phyloP scores from a whole-genome alignment of 306 rosid species.

The Prunus mume region DNA sequence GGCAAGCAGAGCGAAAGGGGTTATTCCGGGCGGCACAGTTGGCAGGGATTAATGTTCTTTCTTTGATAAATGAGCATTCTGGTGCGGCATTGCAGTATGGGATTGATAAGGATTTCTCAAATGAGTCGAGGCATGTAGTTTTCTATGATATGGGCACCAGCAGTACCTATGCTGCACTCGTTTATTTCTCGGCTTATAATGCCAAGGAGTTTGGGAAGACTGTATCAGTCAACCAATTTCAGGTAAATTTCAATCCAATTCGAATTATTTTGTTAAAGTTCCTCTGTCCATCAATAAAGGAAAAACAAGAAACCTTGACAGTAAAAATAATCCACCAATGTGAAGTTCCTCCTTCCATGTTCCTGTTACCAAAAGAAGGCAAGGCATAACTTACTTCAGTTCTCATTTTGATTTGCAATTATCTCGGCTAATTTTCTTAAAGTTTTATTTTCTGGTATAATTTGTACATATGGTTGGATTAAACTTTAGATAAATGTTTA shows the following conservation, averaged over 20 bases:
- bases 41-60: conserved; percentile 79
- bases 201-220: conserved; percentile 82
- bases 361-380: neutral
- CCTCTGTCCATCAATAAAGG: neutral
- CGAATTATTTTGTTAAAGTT: neutral
- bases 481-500: neutral
- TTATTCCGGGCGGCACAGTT: conserved; percentile 76
- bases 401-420: neutral
- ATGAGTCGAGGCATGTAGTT: conserved; percentile 75
- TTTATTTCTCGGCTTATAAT: conserved; percentile 72
- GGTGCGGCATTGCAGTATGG: conserved; percentile 99
- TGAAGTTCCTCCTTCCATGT: neutral
- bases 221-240: conserved; percentile 82
- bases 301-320: neutral
- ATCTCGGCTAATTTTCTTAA: neutral
- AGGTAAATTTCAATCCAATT: conserved; percentile 39
- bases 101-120: conserved; percentile 88
- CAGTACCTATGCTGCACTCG: conserved; percentile 88
- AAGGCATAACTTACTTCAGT: neutral
- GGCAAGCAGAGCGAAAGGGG: conserved; percentile 87
- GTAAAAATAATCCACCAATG: neutral
- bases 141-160: conserved; percentile 96
- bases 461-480: neutral
- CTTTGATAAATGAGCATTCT: conserved; percentile 84
- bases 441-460: neutral